A percentile compares a stretch with the other conserved stretches of the same genome.
Evolutionary conservation across 2,329 filamentous ascomycete genomes (phyloP).

Genomic region (Penicillium freii): DNA sequence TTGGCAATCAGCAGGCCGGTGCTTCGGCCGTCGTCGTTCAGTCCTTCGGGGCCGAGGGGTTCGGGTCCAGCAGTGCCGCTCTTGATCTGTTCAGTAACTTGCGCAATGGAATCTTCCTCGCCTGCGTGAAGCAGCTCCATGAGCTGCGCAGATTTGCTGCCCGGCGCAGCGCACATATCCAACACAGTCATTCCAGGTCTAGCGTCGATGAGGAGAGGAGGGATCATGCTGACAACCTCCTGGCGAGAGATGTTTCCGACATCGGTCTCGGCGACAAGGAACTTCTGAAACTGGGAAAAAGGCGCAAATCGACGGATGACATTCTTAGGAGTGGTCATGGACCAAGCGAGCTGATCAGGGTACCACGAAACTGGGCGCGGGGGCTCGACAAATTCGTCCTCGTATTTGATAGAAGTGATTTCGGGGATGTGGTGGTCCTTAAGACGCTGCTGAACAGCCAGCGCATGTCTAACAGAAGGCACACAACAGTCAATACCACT

Average conservation of each 20-base stretch:
- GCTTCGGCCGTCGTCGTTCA: conserved; percentile 75
- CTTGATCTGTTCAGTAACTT: conserved; percentile 64
- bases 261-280: conserved; percentile 93
- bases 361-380: conserved; percentile 86
- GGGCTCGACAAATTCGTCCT: conserved; percentile 77
- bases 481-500: conserved; percentile 11
- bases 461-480: conserved; percentile 67
- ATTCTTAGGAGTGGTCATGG: conserved; percentile 97
- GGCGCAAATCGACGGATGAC: conserved; percentile 90
- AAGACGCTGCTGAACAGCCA: conserved; percentile 84
- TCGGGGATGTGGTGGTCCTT: conserved; percentile 87
- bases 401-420: conserved; percentile 79
- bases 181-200: conserved; percentile 88
- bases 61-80: conserved; percentile 58
- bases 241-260: conserved; percentile 97
- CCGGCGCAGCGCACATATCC: conserved; percentile 94
- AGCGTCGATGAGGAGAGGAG: conserved; percentile 87
- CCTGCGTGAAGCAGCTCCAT: conserved; percentile 91
- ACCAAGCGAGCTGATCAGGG: conserved; percentile 91
- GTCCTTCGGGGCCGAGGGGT: conserved; percentile 49
- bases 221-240: conserved; percentile 98
- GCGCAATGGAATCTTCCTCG: conserved; percentile 80
- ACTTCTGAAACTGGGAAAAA: conserved; percentile 95
- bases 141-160: conserved; percentile 93
- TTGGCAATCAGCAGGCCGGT: conserved; percentile 94